These are phyloP conservation scores for Trifolium pratense DNA, from an alignment of 306 rosid species.

Conservation along the genomic window DNA sequence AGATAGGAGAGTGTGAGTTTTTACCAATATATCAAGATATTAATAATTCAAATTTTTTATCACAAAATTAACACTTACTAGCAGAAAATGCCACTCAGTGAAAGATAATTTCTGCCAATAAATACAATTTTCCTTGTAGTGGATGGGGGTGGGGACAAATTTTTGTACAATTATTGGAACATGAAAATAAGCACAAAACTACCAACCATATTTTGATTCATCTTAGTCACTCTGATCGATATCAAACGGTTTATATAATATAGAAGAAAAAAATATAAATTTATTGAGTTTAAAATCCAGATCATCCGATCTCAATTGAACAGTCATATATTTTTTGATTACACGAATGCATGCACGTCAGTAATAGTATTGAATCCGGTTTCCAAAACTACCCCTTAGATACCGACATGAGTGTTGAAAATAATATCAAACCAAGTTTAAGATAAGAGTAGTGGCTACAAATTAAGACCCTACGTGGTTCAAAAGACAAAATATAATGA, in stretches of 20 bases:
- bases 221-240: too few relatives aligned
- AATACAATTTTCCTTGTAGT: too few relatives aligned
- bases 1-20: neutral
- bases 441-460: conserved; percentile 25
- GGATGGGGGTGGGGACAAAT: neutral
- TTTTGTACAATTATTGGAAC: conserved; percentile 27
- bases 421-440: conserved; percentile 3
- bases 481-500: conserved; percentile 31
- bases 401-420: neutral
- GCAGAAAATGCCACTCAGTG: too few relatives aligned
- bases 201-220: neutral
- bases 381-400: neutral
- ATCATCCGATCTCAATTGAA: too few relatives aligned
- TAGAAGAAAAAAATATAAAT: too few relatives aligned
- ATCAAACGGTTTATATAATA: neutral
- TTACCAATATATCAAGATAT: conserved; percentile 10
- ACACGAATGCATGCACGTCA: neutral
- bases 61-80: too few relatives aligned
- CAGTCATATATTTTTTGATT: neutral
- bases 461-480: conserved; percentile 44
- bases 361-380: neutral
- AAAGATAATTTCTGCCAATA: too few relatives aligned
- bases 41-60: conserved; percentile 13
- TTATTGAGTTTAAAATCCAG: too few relatives aligned
- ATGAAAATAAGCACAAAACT: neutral